Evolutionary conservation across 177 flowering plant species (phyloP).

Genomic region (Telopea speciosissima): DNA sequence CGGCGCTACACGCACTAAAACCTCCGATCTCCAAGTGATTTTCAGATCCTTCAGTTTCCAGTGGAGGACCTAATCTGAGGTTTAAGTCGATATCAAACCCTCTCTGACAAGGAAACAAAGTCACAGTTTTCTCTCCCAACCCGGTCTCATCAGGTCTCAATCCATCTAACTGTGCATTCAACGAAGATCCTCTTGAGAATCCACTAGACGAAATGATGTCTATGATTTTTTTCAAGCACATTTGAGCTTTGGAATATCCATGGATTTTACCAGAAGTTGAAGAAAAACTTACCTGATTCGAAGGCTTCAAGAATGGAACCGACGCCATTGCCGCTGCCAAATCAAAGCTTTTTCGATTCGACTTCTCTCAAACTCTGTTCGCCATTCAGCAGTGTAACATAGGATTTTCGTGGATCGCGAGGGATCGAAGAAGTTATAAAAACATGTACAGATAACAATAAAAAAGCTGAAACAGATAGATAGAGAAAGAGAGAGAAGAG

Average conservation of each 20-base stretch:
- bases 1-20: constrained; percentile 26
- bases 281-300: constrained; percentile 11
- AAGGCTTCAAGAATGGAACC: background rate
- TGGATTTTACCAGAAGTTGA: background rate
- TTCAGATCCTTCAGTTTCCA: constrained; percentile 12
- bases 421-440: background rate
- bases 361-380: background rate
- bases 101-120: background rate
- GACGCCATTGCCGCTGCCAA: constrained; percentile 10
- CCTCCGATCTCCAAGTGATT: constrained; percentile 5
- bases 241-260: constrained; percentile 33
- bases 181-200: background rate
- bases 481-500: background rate
- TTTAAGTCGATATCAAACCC: constrained; percentile 35
- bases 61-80: constrained; percentile 21
- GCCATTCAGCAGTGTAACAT: constrained; percentile 5
- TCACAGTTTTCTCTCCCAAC: constrained; percentile 3
- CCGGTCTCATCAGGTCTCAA: constrained; percentile 1
- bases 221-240: constrained; percentile 31
- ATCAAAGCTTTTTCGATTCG: constrained; percentile 1
- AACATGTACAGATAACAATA: background rate
- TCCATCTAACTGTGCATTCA: background rate
- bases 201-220: constrained; percentile 19
- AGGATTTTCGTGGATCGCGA: constrained; percentile 17
- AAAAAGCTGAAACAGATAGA: constrained; percentile 7